Evolutionary conservation across 768 basidiomycete species (phyloP).

Genomic region (Rhizopogon vinicolor): DNA sequence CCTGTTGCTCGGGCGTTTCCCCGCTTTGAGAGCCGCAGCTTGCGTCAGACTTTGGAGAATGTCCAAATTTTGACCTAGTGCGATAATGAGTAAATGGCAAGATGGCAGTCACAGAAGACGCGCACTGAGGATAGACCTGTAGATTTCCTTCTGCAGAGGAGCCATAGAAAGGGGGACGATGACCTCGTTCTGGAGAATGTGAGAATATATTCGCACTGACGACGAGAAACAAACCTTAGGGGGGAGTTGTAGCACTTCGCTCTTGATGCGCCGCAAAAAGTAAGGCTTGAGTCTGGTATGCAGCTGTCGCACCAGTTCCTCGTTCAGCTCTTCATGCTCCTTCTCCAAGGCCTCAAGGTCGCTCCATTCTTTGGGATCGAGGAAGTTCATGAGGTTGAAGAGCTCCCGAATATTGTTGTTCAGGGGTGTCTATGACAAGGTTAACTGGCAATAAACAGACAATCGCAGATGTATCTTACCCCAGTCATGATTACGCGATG

Average conservation of each 20-base stretch:
- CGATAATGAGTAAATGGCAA: slow-evolving; percentile 3
- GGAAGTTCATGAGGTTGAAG: slow-evolving; percentile 96
- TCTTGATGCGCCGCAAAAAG: slow-evolving; percentile 91
- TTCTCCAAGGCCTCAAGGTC: slow-evolving; percentile 72
- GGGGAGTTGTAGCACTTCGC: slow-evolving; percentile 87
- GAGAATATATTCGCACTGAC: not conserved
- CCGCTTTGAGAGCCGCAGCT: slow-evolving; percentile 30
- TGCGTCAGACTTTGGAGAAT: slow-evolving; percentile 58
- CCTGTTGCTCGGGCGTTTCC: slow-evolving; percentile 32
- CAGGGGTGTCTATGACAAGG: slow-evolving; percentile 64
- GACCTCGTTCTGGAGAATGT: slow-evolving; percentile 65
- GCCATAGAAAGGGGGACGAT: slow-evolving; percentile 90
- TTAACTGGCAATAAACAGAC: not conserved
- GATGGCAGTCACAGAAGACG: slow-evolving; percentile 13
- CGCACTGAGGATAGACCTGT: slow-evolving; percentile 78
- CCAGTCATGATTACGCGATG: slow-evolving; percentile 92
- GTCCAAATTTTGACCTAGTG: slow-evolving; percentile 64
- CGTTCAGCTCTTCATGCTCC: slow-evolving; percentile 72
- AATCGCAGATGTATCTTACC: slow-evolving; percentile 31
- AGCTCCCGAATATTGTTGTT: slow-evolving; percentile 97
- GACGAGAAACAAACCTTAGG: slow-evolving; percentile 59
- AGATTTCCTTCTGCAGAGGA: slow-evolving; percentile 82
- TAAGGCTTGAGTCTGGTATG: slow-evolving; percentile 81
- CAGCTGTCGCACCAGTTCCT: slow-evolving; percentile 75
- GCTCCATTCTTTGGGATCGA: slow-evolving; percentile 72